phyloP scores from a whole-genome alignment of 2,329 filamentous ascomycete genomes.

The Boeremia lycopersici region DNA sequence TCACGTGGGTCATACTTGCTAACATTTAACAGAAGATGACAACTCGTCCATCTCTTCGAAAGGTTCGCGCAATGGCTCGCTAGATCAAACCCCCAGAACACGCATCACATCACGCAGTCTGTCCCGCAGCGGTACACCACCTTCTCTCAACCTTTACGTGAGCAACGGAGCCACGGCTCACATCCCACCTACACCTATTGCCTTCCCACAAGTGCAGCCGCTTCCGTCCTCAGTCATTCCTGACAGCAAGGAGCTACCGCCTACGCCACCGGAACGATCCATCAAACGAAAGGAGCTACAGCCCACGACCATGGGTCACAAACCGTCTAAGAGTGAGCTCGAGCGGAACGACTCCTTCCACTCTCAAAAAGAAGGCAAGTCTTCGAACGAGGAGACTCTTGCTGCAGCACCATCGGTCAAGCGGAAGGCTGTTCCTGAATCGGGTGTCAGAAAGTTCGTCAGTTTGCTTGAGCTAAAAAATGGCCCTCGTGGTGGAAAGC shows the following conservation, averaged over 20 bases:
- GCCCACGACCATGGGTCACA: slow-evolving; percentile 27
- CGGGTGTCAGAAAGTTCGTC: slow-evolving; percentile 32
- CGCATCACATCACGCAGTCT: slow-evolving; percentile 42
- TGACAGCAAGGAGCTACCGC: slow-evolving; percentile 39
- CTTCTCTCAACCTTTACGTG: slow-evolving; percentile 39
- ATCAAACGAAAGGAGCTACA: slow-evolving; percentile 25
- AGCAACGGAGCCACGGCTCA: slow-evolving; percentile 49
- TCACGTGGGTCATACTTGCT: not conserved
- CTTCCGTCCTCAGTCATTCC: slow-evolving; percentile 17
- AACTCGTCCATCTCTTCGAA: slow-evolving; percentile 18
- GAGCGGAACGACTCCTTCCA: slow-evolving; percentile 39
- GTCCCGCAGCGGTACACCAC: slow-evolving; percentile 43
- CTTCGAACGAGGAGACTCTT: not conserved
- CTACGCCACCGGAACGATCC: slow-evolving; percentile 45
- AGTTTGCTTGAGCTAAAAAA: slow-evolving; percentile 37
- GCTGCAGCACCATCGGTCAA: slow-evolving; percentile 23
- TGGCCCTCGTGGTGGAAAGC: slow-evolving; percentile 39
- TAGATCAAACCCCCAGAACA: slow-evolving; percentile 27
- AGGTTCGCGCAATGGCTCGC: slow-evolving; percentile 26
- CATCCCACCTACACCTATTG: slow-evolving; percentile 32
- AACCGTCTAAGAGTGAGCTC: slow-evolving; percentile 29
- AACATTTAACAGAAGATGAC: slow-evolving; percentile 25
- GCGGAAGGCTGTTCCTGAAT: slow-evolving; percentile 33
- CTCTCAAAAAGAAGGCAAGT: slow-evolving; percentile 24
- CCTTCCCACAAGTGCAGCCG: slow-evolving; percentile 5